Conservation (phyloP, 345 rosid genomes). For the Eucalyptus pauciflora region DNA sequence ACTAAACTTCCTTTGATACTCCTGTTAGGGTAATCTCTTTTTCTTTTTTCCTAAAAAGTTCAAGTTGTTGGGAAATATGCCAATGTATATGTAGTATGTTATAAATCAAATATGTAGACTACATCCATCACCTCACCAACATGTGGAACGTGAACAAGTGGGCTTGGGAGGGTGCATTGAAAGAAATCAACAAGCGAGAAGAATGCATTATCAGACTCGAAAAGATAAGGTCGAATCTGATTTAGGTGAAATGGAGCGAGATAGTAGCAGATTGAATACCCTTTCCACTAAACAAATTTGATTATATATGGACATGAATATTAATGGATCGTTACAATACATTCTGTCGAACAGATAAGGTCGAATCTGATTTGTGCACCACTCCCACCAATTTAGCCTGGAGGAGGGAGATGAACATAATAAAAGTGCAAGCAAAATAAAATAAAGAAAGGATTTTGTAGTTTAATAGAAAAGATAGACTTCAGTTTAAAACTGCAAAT, state of each 20-base stretch:
- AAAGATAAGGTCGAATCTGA: neutral
- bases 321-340: too few relatives aligned
- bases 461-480: neutral
- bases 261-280: neutral
- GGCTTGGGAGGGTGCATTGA: conserved; percentile 43
- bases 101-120: neutral
- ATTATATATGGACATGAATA: too few relatives aligned
- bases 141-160: neutral
- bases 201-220: conserved; percentile 87
- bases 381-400: neutral
- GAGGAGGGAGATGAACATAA: neutral
- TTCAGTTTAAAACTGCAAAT: neutral
- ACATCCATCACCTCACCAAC: neutral
- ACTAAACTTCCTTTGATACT: neutral
- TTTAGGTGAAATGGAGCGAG: neutral
- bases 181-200: conserved; percentile 84
- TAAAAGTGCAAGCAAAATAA: neutral
- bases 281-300: neutral
- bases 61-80: neutral
- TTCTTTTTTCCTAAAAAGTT: neutral
- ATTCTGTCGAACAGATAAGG: neutral
- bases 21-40: neutral
- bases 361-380: neutral
- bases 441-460: neutral
- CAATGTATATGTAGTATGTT: neutral